Evolutionary conservation across 176 grass and related monocot species (phyloP).

Genomic region (Rhynchospora breviuscula): DNA sequence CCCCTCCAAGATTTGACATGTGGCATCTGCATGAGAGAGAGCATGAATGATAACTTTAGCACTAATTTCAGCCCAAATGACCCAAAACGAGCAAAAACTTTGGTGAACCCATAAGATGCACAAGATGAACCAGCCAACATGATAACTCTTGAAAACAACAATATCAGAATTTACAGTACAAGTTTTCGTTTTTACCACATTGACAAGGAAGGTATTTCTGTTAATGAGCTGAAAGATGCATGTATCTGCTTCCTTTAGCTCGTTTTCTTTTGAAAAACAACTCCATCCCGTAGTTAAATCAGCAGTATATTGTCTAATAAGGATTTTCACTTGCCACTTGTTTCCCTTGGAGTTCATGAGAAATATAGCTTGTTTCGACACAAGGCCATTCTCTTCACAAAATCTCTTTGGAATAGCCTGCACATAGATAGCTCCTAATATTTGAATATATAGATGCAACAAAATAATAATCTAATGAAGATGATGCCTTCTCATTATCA

Average conservation of each 20-base stretch:
- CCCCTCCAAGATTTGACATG: not conserved
- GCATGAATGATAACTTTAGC: too few relatives aligned
- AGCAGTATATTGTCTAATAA: not conserved
- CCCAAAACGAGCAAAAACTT: not conserved
- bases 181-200: not conserved
- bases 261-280: not conserved
- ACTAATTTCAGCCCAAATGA: not conserved
- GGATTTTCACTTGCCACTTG: not conserved
- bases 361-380: not conserved
- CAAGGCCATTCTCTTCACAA: not conserved
- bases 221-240: slow-evolving; percentile 20
- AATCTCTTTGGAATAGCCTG: slow-evolving; percentile 17
- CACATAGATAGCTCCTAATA: not conserved
- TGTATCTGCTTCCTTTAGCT: not conserved
- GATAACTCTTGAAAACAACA: not conserved
- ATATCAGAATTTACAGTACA: not conserved
- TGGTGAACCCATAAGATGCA: not conserved
- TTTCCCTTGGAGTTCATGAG: slow-evolving; percentile 1
- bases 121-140: not conserved
- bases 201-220: not conserved
- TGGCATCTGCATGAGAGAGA: too few relatives aligned
- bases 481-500: not conserved
- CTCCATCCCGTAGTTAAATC: not conserved
- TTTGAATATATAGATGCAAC: not conserved
- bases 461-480: not conserved